Evolutionary conservation across 768 basidiomycete genomes (phyloP).

Genomic region (Russula sp.): DNA sequence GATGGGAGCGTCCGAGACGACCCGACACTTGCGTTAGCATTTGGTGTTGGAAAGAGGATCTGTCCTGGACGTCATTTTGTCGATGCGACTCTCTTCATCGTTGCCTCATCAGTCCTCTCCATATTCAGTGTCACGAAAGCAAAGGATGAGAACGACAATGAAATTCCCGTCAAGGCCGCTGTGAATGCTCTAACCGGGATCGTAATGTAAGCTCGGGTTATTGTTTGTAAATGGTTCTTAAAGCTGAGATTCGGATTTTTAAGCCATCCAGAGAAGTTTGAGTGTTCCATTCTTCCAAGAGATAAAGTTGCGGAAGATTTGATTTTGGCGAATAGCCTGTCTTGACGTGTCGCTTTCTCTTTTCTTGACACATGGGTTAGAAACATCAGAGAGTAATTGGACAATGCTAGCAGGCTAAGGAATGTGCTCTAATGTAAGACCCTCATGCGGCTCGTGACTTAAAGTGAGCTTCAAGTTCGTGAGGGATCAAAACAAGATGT

Average conservation of each 20-base stretch:
- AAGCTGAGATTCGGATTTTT: neutral
- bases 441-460: no score
- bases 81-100: conserved; percentile 28
- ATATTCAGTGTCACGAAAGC: conserved; percentile 25
- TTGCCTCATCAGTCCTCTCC: conserved; percentile 17
- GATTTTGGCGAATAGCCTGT: neutral
- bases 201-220: neutral
- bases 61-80: conserved; percentile 32
- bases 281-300: conserved; percentile 20
- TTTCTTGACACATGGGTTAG: neutral
- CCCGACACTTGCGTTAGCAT: conserved; percentile 1
- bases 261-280: conserved; percentile 18
- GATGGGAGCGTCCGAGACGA: conserved; percentile 24
- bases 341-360: neutral
- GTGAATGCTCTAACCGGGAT: neutral
- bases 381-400: no score
- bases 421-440: no score
- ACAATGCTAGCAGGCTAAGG: no score
- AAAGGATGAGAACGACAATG: conserved; percentile 18
- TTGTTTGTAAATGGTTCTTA: no score
- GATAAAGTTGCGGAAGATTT: conserved; percentile 18
- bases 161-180: conserved; percentile 12
- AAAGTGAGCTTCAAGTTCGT: no score
- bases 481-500: no score
- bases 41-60: conserved; percentile 24